phyloP scores from a whole-genome alignment of 371 early-diverging fungal genomes.

The Rhizopus microsporus region DNA sequence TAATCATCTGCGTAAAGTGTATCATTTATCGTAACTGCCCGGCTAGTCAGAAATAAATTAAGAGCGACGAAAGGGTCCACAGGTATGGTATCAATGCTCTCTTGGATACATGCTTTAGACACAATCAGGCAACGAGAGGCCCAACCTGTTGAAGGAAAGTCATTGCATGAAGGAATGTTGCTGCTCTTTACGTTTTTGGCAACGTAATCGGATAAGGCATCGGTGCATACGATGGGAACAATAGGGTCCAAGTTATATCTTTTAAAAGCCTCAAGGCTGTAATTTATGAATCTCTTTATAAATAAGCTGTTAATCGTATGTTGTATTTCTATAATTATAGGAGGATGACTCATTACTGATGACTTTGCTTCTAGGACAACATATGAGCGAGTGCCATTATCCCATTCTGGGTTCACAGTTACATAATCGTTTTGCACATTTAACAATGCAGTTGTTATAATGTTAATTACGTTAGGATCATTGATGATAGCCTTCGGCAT shows the following conservation, averaged over 20 bases:
- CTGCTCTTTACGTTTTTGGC: conserved; percentile 17
- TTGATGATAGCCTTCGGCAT: conserved; percentile 12
- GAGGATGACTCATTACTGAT: conserved; percentile 11
- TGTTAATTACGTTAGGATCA: conserved; percentile 20
- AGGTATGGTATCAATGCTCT: conserved; percentile 16
- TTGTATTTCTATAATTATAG: conserved; percentile 22
- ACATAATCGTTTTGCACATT: conserved; percentile 21
- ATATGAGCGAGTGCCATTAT: conserved; percentile 21
- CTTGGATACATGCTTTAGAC: conserved; percentile 17
- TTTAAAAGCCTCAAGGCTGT: conserved; percentile 21
- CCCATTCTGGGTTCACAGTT: conserved; percentile 21
- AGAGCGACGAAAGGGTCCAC: conserved; percentile 20
- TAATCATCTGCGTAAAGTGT: conserved; percentile 22
- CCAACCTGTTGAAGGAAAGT: conserved; percentile 23
- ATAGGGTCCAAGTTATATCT: conserved; percentile 15
- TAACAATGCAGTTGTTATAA: conserved; percentile 20
- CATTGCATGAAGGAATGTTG: conserved; percentile 17
- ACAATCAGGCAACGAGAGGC: conserved; percentile 18
- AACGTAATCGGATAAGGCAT: conserved; percentile 16
- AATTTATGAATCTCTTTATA: conserved; percentile 18
- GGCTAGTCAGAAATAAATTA: conserved; percentile 15
- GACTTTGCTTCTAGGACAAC: conserved; percentile 20
- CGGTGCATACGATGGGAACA: conserved; percentile 14
- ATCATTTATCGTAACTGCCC: conserved; percentile 10
- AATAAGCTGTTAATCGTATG: conserved; percentile 13